Evolutionary conservation across 306 rosid genomes (phyloP).

Genomic region (Hippophae tibetana): DNA sequence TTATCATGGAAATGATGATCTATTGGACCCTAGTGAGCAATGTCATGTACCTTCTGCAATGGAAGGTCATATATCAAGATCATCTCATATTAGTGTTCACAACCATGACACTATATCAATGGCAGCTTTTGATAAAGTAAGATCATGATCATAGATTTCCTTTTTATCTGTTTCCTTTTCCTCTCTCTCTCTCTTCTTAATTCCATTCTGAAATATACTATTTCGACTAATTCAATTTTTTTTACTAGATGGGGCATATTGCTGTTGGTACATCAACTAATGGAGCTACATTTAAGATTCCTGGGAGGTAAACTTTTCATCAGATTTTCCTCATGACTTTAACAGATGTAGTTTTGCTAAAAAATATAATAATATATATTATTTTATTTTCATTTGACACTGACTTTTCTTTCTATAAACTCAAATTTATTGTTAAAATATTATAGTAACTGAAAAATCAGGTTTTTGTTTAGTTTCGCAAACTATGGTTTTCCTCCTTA

Average conservation of each 20-base stretch:
- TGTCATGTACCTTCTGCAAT: conserved; percentile 27
- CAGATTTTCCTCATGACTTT: background rate
- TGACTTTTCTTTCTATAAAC: background rate
- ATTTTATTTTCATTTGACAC: too few relatives aligned
- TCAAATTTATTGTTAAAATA: background rate
- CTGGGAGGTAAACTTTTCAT: conserved; percentile 60
- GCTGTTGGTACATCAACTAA: conserved; percentile 95
- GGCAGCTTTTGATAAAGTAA: conserved; percentile 82
- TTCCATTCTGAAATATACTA: background rate
- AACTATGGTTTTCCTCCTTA: background rate
- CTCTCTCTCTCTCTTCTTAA: background rate
- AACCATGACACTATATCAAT: conserved; percentile 92
- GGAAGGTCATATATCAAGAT: conserved; percentile 25
- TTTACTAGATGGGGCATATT: conserved; percentile 59
- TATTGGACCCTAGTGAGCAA: conserved; percentile 18
- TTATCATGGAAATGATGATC: conserved; percentile 35
- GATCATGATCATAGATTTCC: conserved; percentile 10
- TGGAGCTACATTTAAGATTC: conserved; percentile 92
- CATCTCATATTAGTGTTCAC: conserved; percentile 41
- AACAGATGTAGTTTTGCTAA: background rate
- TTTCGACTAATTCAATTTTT: conserved; percentile 11
- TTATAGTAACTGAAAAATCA: background rate
- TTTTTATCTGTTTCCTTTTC: background rate
- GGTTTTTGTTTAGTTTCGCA: background rate
- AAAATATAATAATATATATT: too few relatives aligned